Percentiles rank a stretch among this genome's conserved stretches.
These are phyloP conservation scores for Santalum album DNA, from an alignment of 164 flowering plant genomes.

Conservation along the genomic window DNA sequence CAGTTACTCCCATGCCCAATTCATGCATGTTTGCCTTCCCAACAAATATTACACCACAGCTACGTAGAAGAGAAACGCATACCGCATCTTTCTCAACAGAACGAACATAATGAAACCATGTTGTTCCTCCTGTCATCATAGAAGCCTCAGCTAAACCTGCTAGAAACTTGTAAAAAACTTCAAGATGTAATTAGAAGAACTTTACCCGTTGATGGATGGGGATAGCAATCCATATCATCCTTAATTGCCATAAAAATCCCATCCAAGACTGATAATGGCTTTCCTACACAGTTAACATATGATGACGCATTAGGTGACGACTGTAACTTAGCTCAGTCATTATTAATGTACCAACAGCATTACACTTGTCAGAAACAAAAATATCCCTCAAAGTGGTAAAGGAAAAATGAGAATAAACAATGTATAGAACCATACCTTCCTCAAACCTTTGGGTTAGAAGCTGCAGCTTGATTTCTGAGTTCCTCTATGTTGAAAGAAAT, in stretches of 20 bases:
- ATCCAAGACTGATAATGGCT: constrained; percentile 75
- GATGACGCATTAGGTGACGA: not conserved
- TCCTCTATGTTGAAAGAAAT: constrained; percentile 67
- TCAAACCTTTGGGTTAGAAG: constrained; percentile 81
- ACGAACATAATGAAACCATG: constrained; percentile 77
- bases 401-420: not conserved
- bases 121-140: constrained; percentile 58
- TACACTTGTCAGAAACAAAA: not conserved
- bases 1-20: constrained; percentile 86
- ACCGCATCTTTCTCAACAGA: constrained; percentile 60
- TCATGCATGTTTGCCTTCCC: constrained; percentile 99
- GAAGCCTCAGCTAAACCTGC: constrained; percentile 5
- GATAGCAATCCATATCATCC: constrained; percentile 89
- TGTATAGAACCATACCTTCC: constrained; percentile 48
- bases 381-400: not conserved
- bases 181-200: not conserved
- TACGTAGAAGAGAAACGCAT: constrained; percentile 70
- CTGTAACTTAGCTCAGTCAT: not conserved
- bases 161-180: no score
- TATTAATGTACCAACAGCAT: no score
- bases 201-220: constrained; percentile 68
- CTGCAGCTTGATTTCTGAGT: constrained; percentile 82
- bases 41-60: constrained; percentile 76
- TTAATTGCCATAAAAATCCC: constrained; percentile 88
- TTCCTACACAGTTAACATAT: constrained; percentile 39